Evolutionary conservation across 1,284 basidiomycete genomes (phyloP).

Genomic region (Apiotrichum domesticum): DNA sequence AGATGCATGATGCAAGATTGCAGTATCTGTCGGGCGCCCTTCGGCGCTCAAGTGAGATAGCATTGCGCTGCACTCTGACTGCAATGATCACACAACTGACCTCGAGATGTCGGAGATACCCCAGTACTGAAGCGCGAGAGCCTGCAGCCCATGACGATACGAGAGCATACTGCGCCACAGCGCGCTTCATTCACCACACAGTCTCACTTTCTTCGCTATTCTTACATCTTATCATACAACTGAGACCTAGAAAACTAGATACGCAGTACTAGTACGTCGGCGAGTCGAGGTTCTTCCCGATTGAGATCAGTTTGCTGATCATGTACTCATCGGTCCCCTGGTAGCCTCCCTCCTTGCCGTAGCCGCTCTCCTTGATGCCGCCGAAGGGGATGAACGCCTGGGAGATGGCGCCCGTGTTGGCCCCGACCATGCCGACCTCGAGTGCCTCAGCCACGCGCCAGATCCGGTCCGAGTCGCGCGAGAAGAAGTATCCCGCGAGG

Average conservation of each 20-base stretch:
- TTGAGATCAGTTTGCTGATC: no score
- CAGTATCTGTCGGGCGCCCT: neutral
- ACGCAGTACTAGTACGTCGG: neutral
- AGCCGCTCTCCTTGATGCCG: constrained; percentile 53
- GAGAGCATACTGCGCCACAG: no score
- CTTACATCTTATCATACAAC: neutral
- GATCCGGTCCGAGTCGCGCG: constrained; percentile 77
- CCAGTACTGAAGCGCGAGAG: no score
- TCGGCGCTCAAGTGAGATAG: no score
- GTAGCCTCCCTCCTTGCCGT: constrained; percentile 40
- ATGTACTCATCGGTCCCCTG: constrained; percentile 42
- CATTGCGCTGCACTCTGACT: no score
- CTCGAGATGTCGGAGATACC: no score
- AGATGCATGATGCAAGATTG: neutral
- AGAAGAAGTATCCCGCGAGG: constrained; percentile 87
- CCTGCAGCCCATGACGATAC: no score
- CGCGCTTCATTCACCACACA: no score
- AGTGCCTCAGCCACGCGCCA: constrained; percentile 97
- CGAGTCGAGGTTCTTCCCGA: constrained; percentile 9
- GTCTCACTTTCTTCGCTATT: no score
- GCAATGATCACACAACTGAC: no score
- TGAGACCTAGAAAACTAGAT: neutral
- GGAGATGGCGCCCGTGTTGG: constrained; percentile 62
- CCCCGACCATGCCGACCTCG: constrained; percentile 76
- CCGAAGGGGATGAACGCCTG: constrained; percentile 86